These are phyloP conservation scores for Pseudogymnoascus sp. DNA, from an alignment of 2,329 filamentous ascomycete genomes.

Conservation along the genomic window DNA sequence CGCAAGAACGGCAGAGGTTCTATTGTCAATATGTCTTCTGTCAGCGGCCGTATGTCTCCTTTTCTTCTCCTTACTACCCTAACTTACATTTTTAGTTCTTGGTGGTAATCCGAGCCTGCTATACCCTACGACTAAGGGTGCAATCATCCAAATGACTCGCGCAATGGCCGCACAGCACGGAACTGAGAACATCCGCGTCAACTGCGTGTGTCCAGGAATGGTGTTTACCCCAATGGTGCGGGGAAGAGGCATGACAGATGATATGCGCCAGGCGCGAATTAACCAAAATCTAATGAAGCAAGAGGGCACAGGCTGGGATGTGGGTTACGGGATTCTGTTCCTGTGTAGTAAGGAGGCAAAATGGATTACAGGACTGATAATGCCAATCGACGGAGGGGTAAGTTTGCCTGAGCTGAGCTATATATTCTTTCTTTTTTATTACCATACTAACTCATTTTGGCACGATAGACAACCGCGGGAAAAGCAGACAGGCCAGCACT, in stretches of 20 bases:
- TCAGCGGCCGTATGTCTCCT: constrained; percentile 23
- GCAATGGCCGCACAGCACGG: constrained; percentile 49
- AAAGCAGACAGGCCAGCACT: constrained; percentile 21
- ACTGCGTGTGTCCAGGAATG: constrained; percentile 48
- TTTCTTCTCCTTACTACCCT: not conserved
- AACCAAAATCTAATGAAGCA: constrained; percentile 43
- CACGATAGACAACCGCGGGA: constrained; percentile 19
- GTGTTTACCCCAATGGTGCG: constrained; percentile 39
- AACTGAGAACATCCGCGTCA: constrained; percentile 40
- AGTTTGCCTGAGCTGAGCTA: not conserved
- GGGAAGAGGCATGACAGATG: constrained; percentile 32
- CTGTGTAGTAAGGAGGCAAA: constrained; percentile 42
- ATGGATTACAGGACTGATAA: constrained; percentile 41
- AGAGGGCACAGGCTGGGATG: constrained; percentile 47
- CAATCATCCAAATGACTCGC: constrained; percentile 46
- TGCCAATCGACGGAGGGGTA: constrained; percentile 39
- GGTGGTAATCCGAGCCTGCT: constrained; percentile 38
- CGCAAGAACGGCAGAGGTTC: constrained; percentile 34
- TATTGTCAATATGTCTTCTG: constrained; percentile 31
- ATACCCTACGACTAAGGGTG: constrained; percentile 40
- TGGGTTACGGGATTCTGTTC: constrained; percentile 41
- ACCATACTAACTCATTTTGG: not conserved
- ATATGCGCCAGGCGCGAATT: constrained; percentile 31
- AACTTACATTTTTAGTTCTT: constrained; percentile 10
- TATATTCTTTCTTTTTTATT: not conserved